These are phyloP conservation scores for Fistulifera solaris DNA, from an alignment of 108 stramenopile genomes.

Conservation along the genomic window DNA sequence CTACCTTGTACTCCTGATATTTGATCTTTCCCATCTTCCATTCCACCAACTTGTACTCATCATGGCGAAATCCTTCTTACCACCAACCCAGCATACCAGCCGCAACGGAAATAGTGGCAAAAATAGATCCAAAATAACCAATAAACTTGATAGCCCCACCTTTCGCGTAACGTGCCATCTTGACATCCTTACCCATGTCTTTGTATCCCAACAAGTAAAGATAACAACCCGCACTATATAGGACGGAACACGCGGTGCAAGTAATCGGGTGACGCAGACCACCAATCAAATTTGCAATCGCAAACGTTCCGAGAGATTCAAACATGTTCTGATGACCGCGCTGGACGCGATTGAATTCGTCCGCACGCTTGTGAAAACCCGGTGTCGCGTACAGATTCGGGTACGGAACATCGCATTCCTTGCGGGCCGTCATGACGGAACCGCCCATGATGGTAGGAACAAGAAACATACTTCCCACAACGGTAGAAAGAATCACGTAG, in stretches of 20 bases:
- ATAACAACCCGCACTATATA: slow-evolving; percentile 37
- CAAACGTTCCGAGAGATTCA: slow-evolving; percentile 35
- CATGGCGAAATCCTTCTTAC: no score
- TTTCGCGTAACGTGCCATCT: slow-evolving; percentile 59
- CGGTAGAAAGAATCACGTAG: slow-evolving; percentile 18
- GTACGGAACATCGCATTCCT: slow-evolving; percentile 47
- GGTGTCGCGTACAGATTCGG: slow-evolving; percentile 82
- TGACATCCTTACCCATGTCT: slow-evolving; percentile 56
- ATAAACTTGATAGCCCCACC: slow-evolving; percentile 61
- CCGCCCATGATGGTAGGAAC: slow-evolving; percentile 25
- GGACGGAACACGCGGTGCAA: slow-evolving; percentile 25
- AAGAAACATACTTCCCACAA: slow-evolving; percentile 30
- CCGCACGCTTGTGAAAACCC: slow-evolving; percentile 68
- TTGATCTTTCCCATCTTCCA: no score
- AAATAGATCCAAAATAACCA: slow-evolving; percentile 39
- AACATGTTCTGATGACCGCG: slow-evolving; percentile 74
- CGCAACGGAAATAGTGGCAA: slow-evolving; percentile 19
- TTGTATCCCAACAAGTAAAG: slow-evolving; percentile 58
- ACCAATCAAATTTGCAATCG: slow-evolving; percentile 52
- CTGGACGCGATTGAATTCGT: slow-evolving; percentile 85
- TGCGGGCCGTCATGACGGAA: slow-evolving; percentile 62
- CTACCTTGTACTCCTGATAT: no score
- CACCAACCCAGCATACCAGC: slow-evolving; percentile 15
- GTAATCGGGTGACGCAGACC: slow-evolving; percentile 54
- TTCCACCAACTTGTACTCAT: no score